These are phyloP conservation scores for Corynascus novoguineensis DNA, from an alignment of 495 filamentous ascomycete species.

Conservation along the genomic window DNA sequence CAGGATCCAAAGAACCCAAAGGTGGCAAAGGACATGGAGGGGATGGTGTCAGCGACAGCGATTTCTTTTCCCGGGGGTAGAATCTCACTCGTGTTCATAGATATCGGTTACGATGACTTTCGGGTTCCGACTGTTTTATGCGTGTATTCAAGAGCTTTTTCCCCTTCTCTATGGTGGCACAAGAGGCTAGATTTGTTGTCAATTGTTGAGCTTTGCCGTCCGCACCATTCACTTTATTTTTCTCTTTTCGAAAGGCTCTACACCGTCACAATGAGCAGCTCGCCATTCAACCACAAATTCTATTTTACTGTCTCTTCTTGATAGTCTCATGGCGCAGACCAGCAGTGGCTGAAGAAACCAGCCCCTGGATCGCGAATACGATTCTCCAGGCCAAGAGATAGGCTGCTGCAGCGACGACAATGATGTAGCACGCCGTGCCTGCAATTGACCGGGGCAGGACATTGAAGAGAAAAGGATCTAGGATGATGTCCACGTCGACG, in stretches of 20 bases:
- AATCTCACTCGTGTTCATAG: too few relatives aligned
- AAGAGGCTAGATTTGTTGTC: too few relatives aligned
- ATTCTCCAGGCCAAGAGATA: constrained; percentile 41
- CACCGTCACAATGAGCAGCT: background rate
- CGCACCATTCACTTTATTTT: too few relatives aligned
- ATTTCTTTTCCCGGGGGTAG: background rate
- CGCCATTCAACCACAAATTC: background rate
- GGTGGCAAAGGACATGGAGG: too few relatives aligned
- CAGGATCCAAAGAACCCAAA: too few relatives aligned
- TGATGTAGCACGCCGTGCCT: constrained; percentile 58
- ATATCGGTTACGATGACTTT: background rate
- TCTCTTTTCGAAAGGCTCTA: background rate
- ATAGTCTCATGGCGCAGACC: background rate
- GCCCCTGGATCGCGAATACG: constrained; percentile 29
- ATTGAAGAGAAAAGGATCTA: constrained; percentile 78
- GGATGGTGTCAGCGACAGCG: background rate
- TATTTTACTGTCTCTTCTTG: constrained; percentile 28
- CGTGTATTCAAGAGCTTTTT: too few relatives aligned
- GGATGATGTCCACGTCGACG: constrained; percentile 78
- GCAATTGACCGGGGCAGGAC: constrained; percentile 64
- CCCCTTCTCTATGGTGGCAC: too few relatives aligned
- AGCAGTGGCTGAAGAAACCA: background rate
- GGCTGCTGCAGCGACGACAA: constrained; percentile 49
- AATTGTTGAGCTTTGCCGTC: too few relatives aligned
- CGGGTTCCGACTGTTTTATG: background rate